Evolutionary conservation across 2,329 filamentous ascomycete genomes (phyloP), one percentile per base, ranked within the genome.

Genomic region (Talaromyces sp.): DNA sequence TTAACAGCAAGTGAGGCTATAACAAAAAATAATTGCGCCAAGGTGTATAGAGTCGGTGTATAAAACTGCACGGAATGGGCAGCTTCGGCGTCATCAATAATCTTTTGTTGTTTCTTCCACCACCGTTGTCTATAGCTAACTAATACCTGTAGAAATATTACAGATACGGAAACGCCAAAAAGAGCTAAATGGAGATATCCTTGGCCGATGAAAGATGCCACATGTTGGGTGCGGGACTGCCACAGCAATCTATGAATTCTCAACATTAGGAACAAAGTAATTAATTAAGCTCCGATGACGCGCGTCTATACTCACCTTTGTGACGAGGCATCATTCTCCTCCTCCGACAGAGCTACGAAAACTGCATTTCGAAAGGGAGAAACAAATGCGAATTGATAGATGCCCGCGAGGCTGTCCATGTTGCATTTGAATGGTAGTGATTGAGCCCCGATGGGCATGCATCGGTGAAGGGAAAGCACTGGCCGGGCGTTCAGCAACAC

Each of bases 171-270:
- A 28, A 66, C 31, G 12, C 59, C 36, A n/a, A 68, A 40, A 5
- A 61, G 64, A 44, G 61, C 67, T 6, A 72, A 54, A 42, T 72
- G 67, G 9, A 71, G 16, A 36, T 68, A 62, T 12, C 71, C 70
- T 16, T 62, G 63, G 28, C 66, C 65, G 51, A 73, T 63, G 50
- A 70, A 69, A 30, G 65, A 59, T 23, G 71, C 68, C 16, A 65
- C 34, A 55, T 60, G 63, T 53, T 64, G 61, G 5, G 65, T 67
- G 4, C 70, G 68, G 51, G 66, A 65, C 57, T 63, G 66, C 71
- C 70, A 73, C 50, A 53, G 50, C 50, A 31, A 53, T 53, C 50
- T 53, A 16, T 30, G 42, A 14, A n/a, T 52, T 16, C 5, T 53
- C 50, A 23, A 10, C 31, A 53, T 53, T 8, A 47, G 44, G 4